A percentile compares a stretch with the other conserved stretches of the same genome.
Conservation (phyloP, 805 yeast species). For the Teunomyces stri region DNA sequence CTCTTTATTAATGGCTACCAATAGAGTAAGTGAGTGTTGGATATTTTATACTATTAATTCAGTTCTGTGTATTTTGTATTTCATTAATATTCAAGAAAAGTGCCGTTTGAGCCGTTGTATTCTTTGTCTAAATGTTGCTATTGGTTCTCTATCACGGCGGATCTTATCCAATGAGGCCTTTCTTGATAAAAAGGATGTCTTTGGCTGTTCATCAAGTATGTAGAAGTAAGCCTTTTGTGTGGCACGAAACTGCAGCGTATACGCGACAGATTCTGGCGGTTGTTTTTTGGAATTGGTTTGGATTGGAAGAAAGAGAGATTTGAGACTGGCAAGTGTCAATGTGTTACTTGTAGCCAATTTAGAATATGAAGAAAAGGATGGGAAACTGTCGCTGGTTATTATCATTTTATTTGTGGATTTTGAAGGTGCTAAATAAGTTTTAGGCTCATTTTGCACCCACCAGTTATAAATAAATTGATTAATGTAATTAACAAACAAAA, state of each 20-base stretch:
- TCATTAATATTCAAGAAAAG: background rate
- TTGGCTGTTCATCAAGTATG: background rate
- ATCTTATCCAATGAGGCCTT: background rate
- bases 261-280: background rate
- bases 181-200: background rate
- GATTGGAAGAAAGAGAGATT: background rate
- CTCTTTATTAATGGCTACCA: conserved; percentile 32
- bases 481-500: no score
- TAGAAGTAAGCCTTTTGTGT: background rate
- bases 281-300: background rate
- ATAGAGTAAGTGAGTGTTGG: background rate
- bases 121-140: background rate
- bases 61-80: conserved; percentile 1
- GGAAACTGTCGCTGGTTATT: background rate
- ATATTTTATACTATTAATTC: background rate
- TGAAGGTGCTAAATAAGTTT: background rate
- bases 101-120: background rate
- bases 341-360: background rate
- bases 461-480: background rate
- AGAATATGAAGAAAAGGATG: background rate
- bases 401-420: background rate
- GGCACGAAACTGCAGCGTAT: background rate
- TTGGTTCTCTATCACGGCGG: background rate
- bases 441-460: conserved; percentile 2
- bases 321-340: background rate